Conservation (phyloP, 1,284 basidiomycete genomes). For the Laetiporus sulphureus region DNA sequence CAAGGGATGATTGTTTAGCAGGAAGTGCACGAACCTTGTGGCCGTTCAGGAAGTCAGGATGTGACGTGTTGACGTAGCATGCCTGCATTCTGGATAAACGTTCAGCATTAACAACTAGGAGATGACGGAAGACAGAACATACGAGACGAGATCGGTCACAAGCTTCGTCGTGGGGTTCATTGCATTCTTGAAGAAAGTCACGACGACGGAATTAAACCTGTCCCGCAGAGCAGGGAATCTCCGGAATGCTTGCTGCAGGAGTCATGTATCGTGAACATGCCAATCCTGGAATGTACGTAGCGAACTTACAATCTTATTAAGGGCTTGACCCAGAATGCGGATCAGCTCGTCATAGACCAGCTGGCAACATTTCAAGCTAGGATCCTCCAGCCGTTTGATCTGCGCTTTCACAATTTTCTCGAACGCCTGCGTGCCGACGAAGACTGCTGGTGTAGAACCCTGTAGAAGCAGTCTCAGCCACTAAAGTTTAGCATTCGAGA, state of each 20-base stretch:
- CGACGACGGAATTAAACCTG: constrained; percentile 90
- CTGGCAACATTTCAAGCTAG: constrained; percentile 87
- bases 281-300: constrained; percentile 7
- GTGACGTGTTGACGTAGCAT: constrained; percentile 98
- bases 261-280: constrained; percentile 3
- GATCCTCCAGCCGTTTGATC: constrained; percentile 94
- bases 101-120: not conserved
- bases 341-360: constrained; percentile 97
- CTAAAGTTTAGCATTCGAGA: not conserved
- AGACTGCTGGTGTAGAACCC: constrained; percentile 94
- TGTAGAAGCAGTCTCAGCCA: constrained; percentile 23
- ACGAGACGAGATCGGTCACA: constrained; percentile 88
- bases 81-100: constrained; percentile 76
- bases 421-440: constrained; percentile 94
- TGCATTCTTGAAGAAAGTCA: constrained; percentile 92
- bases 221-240: constrained; percentile 93
- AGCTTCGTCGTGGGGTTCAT: constrained; percentile 96
- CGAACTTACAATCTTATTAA: constrained; percentile 80
- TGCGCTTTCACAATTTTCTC: constrained; percentile 99
- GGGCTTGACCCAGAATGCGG: constrained; percentile 86
- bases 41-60: constrained; percentile 95
- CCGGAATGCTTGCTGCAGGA: constrained; percentile 87
- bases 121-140: constrained; percentile 24
- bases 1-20: not conserved
- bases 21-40: constrained; percentile 56